phyloP scores from a whole-genome alignment of 345 rosid genomes.

The Populus deltoides region DNA sequence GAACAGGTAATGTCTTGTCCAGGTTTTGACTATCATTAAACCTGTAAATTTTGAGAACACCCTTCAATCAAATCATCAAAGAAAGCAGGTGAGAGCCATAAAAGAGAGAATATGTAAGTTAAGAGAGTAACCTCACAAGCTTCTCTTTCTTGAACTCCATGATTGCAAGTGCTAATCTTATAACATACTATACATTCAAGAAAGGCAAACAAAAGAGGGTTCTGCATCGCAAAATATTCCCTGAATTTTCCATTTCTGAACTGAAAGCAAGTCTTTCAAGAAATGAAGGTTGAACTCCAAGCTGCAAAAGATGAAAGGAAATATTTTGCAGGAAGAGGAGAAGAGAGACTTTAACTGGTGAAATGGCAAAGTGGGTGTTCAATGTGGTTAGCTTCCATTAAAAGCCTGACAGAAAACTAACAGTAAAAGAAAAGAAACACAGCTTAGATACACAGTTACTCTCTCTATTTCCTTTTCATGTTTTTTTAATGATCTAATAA shows the following conservation, averaged over 20 bases:
- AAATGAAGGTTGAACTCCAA: not conserved
- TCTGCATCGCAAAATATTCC: not conserved
- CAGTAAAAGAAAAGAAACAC: constrained; percentile 7
- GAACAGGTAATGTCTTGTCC: constrained; percentile 46
- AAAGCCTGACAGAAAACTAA: constrained; percentile 18
- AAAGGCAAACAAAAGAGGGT: not conserved
- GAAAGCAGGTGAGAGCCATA: not conserved
- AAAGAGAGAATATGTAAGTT: not conserved
- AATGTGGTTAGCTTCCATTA: constrained; percentile 27
- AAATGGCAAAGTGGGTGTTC: not conserved
- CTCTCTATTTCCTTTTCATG: constrained; percentile 1
- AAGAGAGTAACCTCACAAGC: constrained; percentile 44
- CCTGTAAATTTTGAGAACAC: constrained; percentile 27
- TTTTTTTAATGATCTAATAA: not conserved
- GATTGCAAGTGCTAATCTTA: not conserved
- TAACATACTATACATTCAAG: not conserved
- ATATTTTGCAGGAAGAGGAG: constrained; percentile 2
- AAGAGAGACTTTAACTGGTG: constrained; percentile 6
- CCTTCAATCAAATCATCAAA: constrained; percentile 6
- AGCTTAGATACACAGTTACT: constrained; percentile 17
- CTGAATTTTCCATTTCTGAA: constrained; percentile 16
- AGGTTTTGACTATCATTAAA: constrained; percentile 24
- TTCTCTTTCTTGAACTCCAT: constrained; percentile 54
- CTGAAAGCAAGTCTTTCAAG: not conserved
- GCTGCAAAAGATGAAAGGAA: not conserved